Percentiles rank a stretch among this genome's conserved stretches.
phyloP scores from a whole-genome alignment of 2,329 filamentous ascomycete genomes.

The Lachnellula suecica region DNA sequence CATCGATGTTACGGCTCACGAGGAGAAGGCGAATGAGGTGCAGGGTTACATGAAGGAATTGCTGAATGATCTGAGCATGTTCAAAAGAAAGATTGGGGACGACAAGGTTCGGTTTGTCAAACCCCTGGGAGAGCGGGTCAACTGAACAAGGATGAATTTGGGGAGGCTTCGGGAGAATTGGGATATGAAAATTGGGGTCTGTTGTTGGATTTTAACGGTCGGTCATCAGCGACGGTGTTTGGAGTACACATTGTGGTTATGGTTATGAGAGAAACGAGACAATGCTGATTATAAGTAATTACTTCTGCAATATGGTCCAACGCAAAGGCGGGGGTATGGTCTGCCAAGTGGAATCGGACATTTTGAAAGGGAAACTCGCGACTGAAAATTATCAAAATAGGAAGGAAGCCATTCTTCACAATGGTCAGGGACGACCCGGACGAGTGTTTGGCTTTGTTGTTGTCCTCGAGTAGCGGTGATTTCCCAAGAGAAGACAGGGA shows the following conservation, averaged over 20 bases:
- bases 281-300: background rate
- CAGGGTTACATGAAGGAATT: constrained; percentile 85
- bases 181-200: background rate
- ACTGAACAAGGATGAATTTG: constrained; percentile 5
- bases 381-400: too few relatives aligned
- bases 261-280: background rate
- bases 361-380: too few relatives aligned
- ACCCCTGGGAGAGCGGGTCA: constrained; percentile 47
- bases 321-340: background rate
- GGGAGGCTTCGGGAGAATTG: constrained; percentile 1
- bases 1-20: constrained; percentile 47
- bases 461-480: too few relatives aligned
- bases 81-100: constrained; percentile 82
- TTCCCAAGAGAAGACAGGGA: too few relatives aligned
- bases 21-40: constrained; percentile 61
- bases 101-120: constrained; percentile 68
- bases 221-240: constrained; percentile 26
- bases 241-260: constrained; percentile 12
- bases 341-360: background rate
- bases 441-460: too few relatives aligned
- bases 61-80: constrained; percentile 75
- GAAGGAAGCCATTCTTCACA: too few relatives aligned
- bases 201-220: constrained; percentile 4
- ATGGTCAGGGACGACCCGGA: too few relatives aligned
- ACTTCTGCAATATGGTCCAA: background rate